Conservation (phyloP, 1,284 basidiomycete species). For the Microbotryomycetes sp. region DNA sequence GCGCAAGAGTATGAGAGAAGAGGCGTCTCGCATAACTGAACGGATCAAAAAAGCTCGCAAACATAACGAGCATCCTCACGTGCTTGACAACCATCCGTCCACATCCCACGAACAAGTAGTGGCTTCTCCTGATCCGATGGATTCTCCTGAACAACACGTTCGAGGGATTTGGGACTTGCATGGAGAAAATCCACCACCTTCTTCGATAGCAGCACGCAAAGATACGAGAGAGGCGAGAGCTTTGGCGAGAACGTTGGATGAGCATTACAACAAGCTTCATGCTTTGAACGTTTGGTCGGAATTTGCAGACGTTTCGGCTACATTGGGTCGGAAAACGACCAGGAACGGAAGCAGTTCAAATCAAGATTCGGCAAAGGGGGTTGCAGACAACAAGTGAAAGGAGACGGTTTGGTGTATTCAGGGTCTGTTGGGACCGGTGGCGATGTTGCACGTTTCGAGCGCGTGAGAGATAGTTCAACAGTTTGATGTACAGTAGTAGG, state of each 20-base stretch:
- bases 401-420: too few species aligned
- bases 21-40: constrained; percentile 23
- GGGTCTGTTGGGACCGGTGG: too few species aligned
- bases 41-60: constrained; percentile 8
- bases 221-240: constrained; percentile 49
- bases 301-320: too few species aligned
- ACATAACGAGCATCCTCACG: background rate
- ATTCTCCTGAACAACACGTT: background rate
- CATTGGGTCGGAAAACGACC: too few species aligned
- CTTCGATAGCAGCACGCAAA: constrained; percentile 66
- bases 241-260: constrained; percentile 25
- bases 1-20: constrained; percentile 22
- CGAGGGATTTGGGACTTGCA: constrained; percentile 55
- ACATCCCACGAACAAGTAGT: background rate
- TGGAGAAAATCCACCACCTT: constrained; percentile 65
- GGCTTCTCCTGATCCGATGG: constrained; percentile 22
- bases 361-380: too few species aligned
- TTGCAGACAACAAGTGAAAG: too few species aligned
- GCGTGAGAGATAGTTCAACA: too few species aligned
- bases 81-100: background rate
- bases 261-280: constrained; percentile 21
- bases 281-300: constrained; percentile 18
- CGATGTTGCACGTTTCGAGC: too few species aligned
- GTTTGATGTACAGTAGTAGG: too few species aligned
- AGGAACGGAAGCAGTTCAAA: too few species aligned